A percentile compares a stretch with the other conserved stretches of the same genome.
phyloP scores from a whole-genome alignment of 2,329 filamentous ascomycete genomes.

The Scytalidium sp. region DNA sequence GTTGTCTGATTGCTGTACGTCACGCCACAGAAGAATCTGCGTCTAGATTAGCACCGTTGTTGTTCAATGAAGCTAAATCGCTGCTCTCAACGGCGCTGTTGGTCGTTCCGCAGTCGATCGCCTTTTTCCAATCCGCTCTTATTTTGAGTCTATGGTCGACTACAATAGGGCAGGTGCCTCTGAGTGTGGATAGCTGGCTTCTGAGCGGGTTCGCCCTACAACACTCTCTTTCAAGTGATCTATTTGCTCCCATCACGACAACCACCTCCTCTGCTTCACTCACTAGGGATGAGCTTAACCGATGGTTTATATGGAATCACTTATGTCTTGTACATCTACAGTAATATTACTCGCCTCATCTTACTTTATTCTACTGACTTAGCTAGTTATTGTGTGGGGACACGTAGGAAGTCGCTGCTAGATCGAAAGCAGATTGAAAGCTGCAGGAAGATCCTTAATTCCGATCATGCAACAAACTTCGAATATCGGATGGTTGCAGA shows the following conservation, averaged over 20 bases:
- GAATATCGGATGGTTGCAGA: conserved; percentile 44
- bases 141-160: conserved; percentile 44
- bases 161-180: conserved; percentile 38
- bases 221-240: conserved; percentile 34
- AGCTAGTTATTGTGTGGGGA: conserved; percentile 38
- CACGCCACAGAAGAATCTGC: conserved; percentile 37
- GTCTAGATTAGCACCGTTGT: conserved; percentile 30
- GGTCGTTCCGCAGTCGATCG: conserved; percentile 34
- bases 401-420: conserved; percentile 34
- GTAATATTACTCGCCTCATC: conserved; percentile 11
- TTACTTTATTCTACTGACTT: too few relatives aligned
- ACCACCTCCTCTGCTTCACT: conserved; percentile 6
- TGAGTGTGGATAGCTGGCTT: conserved; percentile 43
- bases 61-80: conserved; percentile 34
- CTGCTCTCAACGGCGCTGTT: conserved; percentile 30
- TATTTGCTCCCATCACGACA: conserved; percentile 24
- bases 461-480: conserved; percentile 38
- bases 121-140: conserved; percentile 40
- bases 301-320: conserved; percentile 40
- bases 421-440: conserved; percentile 33
- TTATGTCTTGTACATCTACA: conserved; percentile 41
- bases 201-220: conserved; percentile 40
- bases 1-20: conserved; percentile 38
- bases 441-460: conserved; percentile 33
- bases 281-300: conserved; percentile 24